These are phyloP conservation scores for Paracoccidioides lutzii DNA, from an alignment of 2,329 filamentous ascomycete species.

Conservation along the genomic window DNA sequence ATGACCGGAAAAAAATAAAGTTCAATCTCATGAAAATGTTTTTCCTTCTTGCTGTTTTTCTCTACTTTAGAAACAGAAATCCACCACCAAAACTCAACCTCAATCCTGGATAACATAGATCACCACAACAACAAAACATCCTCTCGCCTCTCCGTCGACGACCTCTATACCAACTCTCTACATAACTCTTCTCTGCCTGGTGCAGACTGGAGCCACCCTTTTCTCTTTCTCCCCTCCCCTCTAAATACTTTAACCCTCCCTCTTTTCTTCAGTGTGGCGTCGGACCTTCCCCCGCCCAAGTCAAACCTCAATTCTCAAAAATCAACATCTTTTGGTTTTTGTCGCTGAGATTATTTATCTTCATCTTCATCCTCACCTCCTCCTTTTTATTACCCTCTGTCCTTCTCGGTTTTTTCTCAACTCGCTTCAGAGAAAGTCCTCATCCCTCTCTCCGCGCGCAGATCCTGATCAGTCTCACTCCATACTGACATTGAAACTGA, in stretches of 20 bases:
- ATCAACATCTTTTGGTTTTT: not conserved
- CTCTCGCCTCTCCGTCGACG: not conserved
- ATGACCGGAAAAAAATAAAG: no score
- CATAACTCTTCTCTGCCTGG: slow-evolving; percentile 10
- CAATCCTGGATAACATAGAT: not conserved
- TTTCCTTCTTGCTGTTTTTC: no score
- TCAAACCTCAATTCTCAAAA: not conserved
- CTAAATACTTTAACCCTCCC: not conserved
- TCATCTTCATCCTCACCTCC: not conserved
- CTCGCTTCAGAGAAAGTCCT: not conserved
- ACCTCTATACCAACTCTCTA: not conserved
- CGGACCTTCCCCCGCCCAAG: no score
- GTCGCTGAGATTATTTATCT: not conserved
- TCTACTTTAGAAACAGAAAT: no score
- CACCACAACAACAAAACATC: not conserved
- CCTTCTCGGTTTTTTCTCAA: no score
- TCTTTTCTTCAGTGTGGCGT: not conserved
- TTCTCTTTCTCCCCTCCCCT: not conserved
- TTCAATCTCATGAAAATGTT: no score
- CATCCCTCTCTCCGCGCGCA: not conserved
- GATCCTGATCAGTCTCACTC: not conserved
- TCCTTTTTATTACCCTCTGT: no score
- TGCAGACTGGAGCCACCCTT: slow-evolving; percentile 6
- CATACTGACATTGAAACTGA: no score
- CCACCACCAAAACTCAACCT: no score